A percentile compares a stretch with the other conserved stretches of the same genome.
Conservation (phyloP, 805 yeast species). For the Yarrowia sp. region DNA sequence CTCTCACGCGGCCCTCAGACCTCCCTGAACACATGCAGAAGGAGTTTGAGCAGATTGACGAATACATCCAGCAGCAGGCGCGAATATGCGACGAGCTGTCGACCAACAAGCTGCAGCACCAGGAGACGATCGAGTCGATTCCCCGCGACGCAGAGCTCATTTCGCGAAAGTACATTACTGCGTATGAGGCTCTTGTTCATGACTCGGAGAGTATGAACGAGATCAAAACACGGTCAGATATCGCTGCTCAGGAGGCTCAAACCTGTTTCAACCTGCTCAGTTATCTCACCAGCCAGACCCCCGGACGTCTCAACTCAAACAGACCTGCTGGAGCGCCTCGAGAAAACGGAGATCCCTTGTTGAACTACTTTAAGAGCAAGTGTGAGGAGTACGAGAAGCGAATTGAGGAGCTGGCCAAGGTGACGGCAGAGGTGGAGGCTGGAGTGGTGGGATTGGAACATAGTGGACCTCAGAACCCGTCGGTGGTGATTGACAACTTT, state of each 20-base stretch:
- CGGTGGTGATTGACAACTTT: constrained; percentile 34
- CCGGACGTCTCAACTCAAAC: constrained; percentile 22
- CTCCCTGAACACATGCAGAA: constrained; percentile 53
- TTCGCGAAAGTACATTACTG: constrained; percentile 48
- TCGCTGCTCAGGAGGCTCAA: constrained; percentile 37
- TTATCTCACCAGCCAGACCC: constrained; percentile 39
- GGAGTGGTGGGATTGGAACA: constrained; percentile 39
- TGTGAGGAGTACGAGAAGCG: constrained; percentile 45
- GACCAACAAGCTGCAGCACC: constrained; percentile 44
- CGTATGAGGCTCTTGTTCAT: constrained; percentile 52
- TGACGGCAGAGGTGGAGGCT: constrained; percentile 38
- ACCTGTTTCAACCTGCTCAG: constrained; percentile 34
- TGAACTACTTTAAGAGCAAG: constrained; percentile 50
- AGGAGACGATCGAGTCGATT: constrained; percentile 48
- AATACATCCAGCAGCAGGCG: constrained; percentile 53
- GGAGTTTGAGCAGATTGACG: constrained; percentile 55
- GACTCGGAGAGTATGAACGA: constrained; percentile 43
- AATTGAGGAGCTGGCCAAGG: constrained; percentile 39
- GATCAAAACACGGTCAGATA: constrained; percentile 34
- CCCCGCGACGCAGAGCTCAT: constrained; percentile 57
- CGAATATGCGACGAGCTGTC: constrained; percentile 52
- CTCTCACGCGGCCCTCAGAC: constrained; percentile 59
- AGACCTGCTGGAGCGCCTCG: constrained; percentile 15
- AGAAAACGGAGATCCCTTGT: constrained; percentile 48
- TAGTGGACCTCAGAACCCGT: constrained; percentile 30